A percentile compares a stretch with the other conserved stretches of the same genome.
Conservation (phyloP, 2,329 filamentous ascomycete genomes). For the Fonsecaea nubica region DNA sequence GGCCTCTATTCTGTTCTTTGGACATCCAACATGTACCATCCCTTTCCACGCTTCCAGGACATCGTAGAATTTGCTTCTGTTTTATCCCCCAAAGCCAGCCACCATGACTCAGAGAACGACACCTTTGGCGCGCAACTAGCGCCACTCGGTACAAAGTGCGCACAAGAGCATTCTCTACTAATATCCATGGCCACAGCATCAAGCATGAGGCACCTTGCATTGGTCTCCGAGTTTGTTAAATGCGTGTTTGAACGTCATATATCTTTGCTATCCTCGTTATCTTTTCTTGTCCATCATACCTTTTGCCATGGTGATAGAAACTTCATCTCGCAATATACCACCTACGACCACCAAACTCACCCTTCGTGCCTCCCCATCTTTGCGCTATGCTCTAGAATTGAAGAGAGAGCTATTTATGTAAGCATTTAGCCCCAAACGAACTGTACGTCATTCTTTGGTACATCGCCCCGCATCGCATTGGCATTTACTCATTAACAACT, state of each 20-base stretch:
- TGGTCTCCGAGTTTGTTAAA: not conserved
- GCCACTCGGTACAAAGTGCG: not conserved
- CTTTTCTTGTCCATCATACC: not conserved
- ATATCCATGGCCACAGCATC: not conserved
- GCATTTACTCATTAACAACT: constrained; percentile 3
- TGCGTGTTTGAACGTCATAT: not conserved
- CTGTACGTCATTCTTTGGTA: constrained; percentile 1
- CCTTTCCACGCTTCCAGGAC: not conserved
- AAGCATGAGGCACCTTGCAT: not conserved
- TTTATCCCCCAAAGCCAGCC: not conserved
- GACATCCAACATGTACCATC: not conserved
- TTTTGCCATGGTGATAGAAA: not conserved
- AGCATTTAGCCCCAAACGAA: too few relatives aligned
- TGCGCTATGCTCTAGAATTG: too few relatives aligned
- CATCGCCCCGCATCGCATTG: not conserved
- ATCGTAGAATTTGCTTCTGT: not conserved
- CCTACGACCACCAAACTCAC: not conserved
- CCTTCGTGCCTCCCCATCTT: too few relatives aligned
- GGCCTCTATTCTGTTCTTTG: constrained; percentile 16
- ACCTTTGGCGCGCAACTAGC: not conserved
- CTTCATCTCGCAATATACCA: not conserved
- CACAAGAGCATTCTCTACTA: not conserved
- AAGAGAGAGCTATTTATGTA: too few relatives aligned
- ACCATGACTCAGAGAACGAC: not conserved
- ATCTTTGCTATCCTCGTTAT: not conserved